Base-by-base conservation (phyloP, 441 rosid species). In the Mallotus repandus region DNA sequence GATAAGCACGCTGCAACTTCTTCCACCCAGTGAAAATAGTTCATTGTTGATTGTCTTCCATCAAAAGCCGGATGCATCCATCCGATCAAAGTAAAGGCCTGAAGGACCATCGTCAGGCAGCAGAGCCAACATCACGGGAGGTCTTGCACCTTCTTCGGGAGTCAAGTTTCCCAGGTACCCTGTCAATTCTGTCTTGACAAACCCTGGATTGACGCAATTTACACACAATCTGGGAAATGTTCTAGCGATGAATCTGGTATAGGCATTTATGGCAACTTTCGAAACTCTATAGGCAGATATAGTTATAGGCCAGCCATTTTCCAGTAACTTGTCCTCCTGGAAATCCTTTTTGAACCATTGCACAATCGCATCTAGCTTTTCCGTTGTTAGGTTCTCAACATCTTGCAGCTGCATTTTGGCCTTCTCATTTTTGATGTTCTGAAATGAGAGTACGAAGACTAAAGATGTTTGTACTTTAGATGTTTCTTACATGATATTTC, bases 51-150 rank as follows among this genome's bases (percentile, higher is more conserved):
- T 1, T 8, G 19, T 18, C 52, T 41, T 9, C 3, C 15, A 8
- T 63, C 68, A 63, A 63, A 63, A 43, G 68, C 13, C 7, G 1
- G 32, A 63, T n/a, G 45, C 68, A n/a, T 41, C 67, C 67, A 16
- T 18, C 25, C 41, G 25, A 63, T 38, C 21, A 14, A 63, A 63
- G 48, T 38, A 63, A 21, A 7, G 67, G 25, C 67, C 50, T 16
- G 50, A 63, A 63, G 50, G 50, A 43, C 67, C 67, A 43, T 18
- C 9, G 19, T 63, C 67, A 63, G 66, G 66, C 49, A 63, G 21
- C 66, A 63, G 38, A 63, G 66, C 66, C 49, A 63, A 63, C 66
- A 35, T 38, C 0, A 16, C 14, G 0, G 49, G 13, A 63, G 66
- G 22, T 41, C 66, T 35, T 18, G 66, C 66, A 6, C 65, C 46